Evolutionary conservation across 345 rosid species (phyloP).

Genomic region (Ceriops zippeliana): DNA sequence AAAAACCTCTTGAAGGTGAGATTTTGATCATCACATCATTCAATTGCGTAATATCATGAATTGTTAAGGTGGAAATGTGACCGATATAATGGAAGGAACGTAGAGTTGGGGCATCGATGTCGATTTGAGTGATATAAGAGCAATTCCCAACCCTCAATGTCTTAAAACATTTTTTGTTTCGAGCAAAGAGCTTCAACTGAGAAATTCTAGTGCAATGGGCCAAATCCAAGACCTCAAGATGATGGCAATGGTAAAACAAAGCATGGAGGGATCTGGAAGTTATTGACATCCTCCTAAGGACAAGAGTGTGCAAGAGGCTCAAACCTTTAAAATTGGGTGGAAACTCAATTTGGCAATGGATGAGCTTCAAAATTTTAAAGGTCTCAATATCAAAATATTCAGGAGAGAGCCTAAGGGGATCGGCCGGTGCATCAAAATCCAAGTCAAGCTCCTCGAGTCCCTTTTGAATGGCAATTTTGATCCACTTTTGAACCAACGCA

Average conservation of each 20-base stretch:
- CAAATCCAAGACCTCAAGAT: constrained; percentile 14
- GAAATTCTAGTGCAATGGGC: neutral
- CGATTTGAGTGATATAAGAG: neutral
- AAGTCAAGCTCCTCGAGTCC: constrained; percentile 31
- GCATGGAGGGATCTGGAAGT: neutral
- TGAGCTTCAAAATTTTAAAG: neutral
- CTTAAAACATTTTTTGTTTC: constrained; percentile 3
- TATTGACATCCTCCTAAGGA: neutral
- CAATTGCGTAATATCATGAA: neutral
- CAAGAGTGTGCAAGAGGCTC: constrained; percentile 1
- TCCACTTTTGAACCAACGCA: constrained; percentile 15
- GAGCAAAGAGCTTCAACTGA: neutral
- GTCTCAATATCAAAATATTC: neutral
- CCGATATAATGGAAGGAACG: constrained; percentile 5
- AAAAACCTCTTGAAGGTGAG: neutral
- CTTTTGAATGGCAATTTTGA: constrained; percentile 4
- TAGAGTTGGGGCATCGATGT: constrained; percentile 1
- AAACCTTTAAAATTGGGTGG: neutral
- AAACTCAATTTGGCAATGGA: neutral
- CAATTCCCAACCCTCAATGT: constrained; percentile 16
- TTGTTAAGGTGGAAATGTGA: neutral
- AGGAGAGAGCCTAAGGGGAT: neutral
- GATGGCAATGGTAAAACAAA: neutral
- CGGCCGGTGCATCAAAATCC: neutral
- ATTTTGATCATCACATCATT: constrained; percentile 9